phyloP scores from a whole-genome alignment of 2,329 filamentous ascomycete genomes.

The Pseudocercospora fuligena region DNA sequence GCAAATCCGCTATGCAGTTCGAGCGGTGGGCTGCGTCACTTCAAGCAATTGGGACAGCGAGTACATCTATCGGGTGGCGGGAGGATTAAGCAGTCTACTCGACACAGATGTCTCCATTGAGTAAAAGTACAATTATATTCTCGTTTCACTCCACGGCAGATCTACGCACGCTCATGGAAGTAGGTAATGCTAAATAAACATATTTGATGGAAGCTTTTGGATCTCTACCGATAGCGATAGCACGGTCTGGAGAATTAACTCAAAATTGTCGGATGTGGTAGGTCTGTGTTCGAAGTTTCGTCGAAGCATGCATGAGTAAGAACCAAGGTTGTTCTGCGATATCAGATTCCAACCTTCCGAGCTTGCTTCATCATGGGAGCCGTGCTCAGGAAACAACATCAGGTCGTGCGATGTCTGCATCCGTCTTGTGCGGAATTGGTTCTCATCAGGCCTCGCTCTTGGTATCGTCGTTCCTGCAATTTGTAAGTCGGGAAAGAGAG shows the following conservation, averaged over 20 bases:
- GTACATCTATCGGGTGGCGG: no score
- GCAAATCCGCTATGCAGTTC: no score
- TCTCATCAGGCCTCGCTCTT: neutral
- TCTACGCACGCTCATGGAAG: no score
- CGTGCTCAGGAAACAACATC: neutral
- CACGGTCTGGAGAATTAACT: neutral
- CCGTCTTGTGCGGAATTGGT: neutral
- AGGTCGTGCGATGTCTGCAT: neutral
- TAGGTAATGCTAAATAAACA: no score
- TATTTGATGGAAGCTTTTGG: neutral
- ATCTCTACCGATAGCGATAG: neutral
- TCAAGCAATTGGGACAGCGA: no score
- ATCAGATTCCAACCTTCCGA: no score
- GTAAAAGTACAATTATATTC: no score
- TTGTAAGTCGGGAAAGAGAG: neutral
- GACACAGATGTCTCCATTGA: no score
- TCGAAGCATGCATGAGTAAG: no score
- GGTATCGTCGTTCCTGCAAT: slow-evolving; percentile 3
- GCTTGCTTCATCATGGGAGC: neutral
- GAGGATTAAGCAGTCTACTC: no score
- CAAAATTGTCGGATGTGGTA: neutral
- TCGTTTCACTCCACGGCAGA: no score
- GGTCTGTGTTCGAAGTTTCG: neutral
- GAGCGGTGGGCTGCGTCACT: no score
- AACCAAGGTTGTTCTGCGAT: neutral